A percentile compares a stretch with the other conserved stretches of the same genome.
Conservation (phyloP, 768 basidiomycete genomes). For the Hirschioporus abietinus region DNA sequence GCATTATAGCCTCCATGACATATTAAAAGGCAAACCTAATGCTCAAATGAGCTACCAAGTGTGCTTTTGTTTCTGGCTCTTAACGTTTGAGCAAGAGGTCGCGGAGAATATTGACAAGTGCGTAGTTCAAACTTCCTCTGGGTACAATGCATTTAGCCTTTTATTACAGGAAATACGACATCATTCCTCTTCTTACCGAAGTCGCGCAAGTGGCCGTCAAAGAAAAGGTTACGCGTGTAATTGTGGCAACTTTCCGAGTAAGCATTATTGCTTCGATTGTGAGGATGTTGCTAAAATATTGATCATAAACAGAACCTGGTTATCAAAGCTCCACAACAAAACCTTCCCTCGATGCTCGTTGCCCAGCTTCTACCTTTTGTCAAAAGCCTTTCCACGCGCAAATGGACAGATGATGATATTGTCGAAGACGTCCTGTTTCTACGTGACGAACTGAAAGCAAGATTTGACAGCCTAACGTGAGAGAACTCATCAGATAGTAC, state of each 20-base stretch:
- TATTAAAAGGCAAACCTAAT: slow-evolving; percentile 71
- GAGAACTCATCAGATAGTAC: slow-evolving; percentile 20
- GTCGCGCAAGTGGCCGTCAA: slow-evolving; percentile 89
- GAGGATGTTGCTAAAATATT: slow-evolving; percentile 3
- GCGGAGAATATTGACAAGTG: slow-evolving; percentile 87
- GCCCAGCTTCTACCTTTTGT: slow-evolving; percentile 81
- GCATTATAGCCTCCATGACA: slow-evolving; percentile 35
- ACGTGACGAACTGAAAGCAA: slow-evolving; percentile 74
- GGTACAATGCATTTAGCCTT: slow-evolving; percentile 5
- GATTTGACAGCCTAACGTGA: slow-evolving; percentile 89
- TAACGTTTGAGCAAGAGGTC: slow-evolving; percentile 85
- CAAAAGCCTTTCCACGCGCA: slow-evolving; percentile 76
- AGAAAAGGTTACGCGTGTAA: slow-evolving; percentile 93
- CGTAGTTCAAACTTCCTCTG: slow-evolving; percentile 19
- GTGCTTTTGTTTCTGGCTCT: slow-evolving; percentile 87
- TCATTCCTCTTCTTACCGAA: slow-evolving; percentile 78
- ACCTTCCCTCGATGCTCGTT: slow-evolving; percentile 90
- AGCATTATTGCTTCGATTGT: slow-evolving; percentile 10
- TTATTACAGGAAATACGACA: slow-evolving; percentile 69
- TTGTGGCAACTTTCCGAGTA: slow-evolving; percentile 88
- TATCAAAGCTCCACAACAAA: slow-evolving; percentile 79
- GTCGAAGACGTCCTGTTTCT: slow-evolving; percentile 88
- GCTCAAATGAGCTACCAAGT: slow-evolving; percentile 97
- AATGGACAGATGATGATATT: slow-evolving; percentile 95
- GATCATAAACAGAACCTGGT: slow-evolving; percentile 67